Evolutionary conservation across 352 stramenopile species (phyloP).

Genomic region (Globisporangium parvum): DNA sequence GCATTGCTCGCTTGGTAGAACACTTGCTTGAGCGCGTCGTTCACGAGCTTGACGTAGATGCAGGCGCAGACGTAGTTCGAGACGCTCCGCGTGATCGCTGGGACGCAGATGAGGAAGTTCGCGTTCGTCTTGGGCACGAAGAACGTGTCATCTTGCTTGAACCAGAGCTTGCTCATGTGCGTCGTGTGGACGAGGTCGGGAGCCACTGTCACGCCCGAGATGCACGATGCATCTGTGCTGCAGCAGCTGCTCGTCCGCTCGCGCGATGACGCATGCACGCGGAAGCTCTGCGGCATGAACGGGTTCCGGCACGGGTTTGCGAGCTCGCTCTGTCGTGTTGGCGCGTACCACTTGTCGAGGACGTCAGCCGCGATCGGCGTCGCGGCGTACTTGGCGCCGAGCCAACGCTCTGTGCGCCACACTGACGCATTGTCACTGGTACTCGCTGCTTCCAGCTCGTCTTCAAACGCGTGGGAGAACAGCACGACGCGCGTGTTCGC

Average conservation of each 20-base stretch:
- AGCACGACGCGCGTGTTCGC: conserved; percentile 56
- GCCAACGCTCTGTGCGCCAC: conserved; percentile 40
- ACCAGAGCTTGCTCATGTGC: conserved; percentile 59
- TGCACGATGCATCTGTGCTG: conserved; percentile 1
- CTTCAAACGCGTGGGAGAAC: conserved; percentile 40
- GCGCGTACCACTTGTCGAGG: conserved; percentile 20
- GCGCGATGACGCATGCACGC: conserved; percentile 21
- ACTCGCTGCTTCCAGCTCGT: conserved; percentile 7
- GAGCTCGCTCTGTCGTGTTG: conserved; percentile 4
- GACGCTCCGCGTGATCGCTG: conserved; percentile 34
- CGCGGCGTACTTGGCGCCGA: conserved; percentile 47
- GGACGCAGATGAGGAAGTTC: conserved; percentile 55
- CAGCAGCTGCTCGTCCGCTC: too few species aligned
- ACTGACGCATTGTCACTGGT: neutral
- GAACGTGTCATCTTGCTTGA: conserved; percentile 63
- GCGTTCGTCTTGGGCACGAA: conserved; percentile 61
- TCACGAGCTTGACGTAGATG: conserved; percentile 60
- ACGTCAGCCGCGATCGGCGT: conserved; percentile 24
- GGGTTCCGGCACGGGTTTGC: conserved; percentile 33
- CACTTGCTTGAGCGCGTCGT: conserved; percentile 59
- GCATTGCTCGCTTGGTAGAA: conserved; percentile 59
- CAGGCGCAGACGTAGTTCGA: conserved; percentile 48
- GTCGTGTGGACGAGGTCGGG: conserved; percentile 31
- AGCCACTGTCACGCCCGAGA: neutral
- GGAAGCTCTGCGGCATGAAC: conserved; percentile 66